A percentile compares a stretch with the other conserved stretches of the same genome.
These are phyloP conservation scores for Sugiyamaella americana DNA, from an alignment of 805 yeast genomes.

Conservation along the genomic window DNA sequence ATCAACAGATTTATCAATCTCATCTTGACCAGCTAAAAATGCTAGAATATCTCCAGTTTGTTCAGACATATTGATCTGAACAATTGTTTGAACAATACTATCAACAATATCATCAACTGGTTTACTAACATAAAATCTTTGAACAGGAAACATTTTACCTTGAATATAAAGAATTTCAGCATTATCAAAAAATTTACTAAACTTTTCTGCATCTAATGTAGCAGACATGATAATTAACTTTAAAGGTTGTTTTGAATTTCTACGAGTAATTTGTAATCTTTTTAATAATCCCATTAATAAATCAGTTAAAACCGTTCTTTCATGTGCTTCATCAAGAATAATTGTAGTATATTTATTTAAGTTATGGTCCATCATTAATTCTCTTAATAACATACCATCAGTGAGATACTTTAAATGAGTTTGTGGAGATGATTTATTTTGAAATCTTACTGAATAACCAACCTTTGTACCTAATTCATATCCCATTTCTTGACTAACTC, in stretches of 20 bases:
- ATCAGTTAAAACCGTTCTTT: slow-evolving; percentile 89
- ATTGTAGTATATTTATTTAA: slow-evolving; percentile 66
- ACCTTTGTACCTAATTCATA: slow-evolving; percentile 70
- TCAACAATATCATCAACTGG: slow-evolving; percentile 82
- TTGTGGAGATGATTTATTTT: slow-evolving; percentile 50
- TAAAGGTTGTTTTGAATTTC: slow-evolving; percentile 45
- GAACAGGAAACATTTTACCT: slow-evolving; percentile 85
- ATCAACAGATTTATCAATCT: slow-evolving; percentile 78
- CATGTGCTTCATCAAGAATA: slow-evolving; percentile 95
- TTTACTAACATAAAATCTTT: slow-evolving; percentile 55
- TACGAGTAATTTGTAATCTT: slow-evolving; percentile 39
- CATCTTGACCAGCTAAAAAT: slow-evolving; percentile 95
- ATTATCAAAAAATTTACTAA: slow-evolving; percentile 63
- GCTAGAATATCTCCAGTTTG: slow-evolving; percentile 87
- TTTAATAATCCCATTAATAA: slow-evolving; percentile 83
- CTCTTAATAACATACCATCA: slow-evolving; percentile 96
- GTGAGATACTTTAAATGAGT: slow-evolving; percentile 83
- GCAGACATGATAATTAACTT: slow-evolving; percentile 91
- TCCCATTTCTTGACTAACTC: slow-evolving; percentile 88
- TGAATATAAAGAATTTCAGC: slow-evolving; percentile 85
- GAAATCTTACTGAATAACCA: slow-evolving; percentile 91
- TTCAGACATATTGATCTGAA: slow-evolving; percentile 75
- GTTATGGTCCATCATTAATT: slow-evolving; percentile 67
- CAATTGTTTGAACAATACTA: slow-evolving; percentile 61
- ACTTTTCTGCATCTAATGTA: slow-evolving; percentile 84